Conservation (phyloP, 148 eudicot genomes). For the Limonium bicolor region DNA sequence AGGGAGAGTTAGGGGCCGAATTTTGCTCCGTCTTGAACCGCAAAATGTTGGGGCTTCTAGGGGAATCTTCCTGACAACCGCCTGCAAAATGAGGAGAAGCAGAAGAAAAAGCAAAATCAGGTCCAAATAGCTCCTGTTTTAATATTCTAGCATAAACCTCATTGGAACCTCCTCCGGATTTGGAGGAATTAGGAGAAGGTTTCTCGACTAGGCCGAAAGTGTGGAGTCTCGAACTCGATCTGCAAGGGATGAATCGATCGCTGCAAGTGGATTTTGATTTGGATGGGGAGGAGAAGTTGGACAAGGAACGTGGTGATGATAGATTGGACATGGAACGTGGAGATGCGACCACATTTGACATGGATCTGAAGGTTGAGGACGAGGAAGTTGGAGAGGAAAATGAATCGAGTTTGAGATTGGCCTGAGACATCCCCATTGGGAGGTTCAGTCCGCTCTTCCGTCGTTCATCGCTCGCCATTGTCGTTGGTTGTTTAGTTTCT, state of each 20-base stretch:
- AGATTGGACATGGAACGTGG: constrained; percentile 72
- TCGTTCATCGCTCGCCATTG: constrained; percentile 14
- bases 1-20: constrained; percentile 39
- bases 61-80: constrained; percentile 22
- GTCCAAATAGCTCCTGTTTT: constrained; percentile 64
- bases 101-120: constrained; percentile 71
- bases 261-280: constrained; percentile 47
- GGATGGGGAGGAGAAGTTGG: too few species aligned
- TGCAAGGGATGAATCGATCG: constrained; percentile 89
- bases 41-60: constrained; percentile 62
- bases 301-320: constrained; percentile 24
- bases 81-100: constrained; percentile 57
- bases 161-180: constrained; percentile 21
- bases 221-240: constrained; percentile 85
- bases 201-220: constrained; percentile 63
- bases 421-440: constrained; percentile 60
- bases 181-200: constrained; percentile 26
- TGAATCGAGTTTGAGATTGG: constrained; percentile 42
- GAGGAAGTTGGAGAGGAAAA: constrained; percentile 10
- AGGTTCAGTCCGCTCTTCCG: constrained; percentile 84
- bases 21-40: constrained; percentile 71
- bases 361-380: constrained; percentile 10
- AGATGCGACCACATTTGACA: constrained; percentile 26
- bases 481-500: too few species aligned
- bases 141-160: constrained; percentile 72